Base-by-base conservation (phyloP, 2,329 filamentous ascomycete species). In the Aspergillus pseudoviridinutans region DNA sequence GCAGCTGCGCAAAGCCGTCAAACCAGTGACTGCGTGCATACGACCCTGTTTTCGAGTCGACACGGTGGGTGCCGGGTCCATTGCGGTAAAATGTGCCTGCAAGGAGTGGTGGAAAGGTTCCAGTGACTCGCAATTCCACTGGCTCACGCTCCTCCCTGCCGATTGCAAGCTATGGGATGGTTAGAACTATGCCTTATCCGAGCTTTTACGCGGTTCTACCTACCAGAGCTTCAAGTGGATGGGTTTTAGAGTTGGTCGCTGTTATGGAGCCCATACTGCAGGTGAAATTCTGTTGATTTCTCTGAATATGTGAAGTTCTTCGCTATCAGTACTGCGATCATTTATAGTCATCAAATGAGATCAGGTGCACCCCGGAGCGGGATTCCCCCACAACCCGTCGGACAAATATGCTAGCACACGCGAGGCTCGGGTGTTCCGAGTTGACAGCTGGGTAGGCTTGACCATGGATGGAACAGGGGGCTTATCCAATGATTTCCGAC, bases 1-100 rank as follows among this genome's bases (percentile, higher is more conserved):
- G 88, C 81, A 51, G 88, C 83, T 0, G 83, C 82, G 54, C 35
- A 32, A 91, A 84, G 4, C 87, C 87, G 66, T 93, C 90, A 64
- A 93, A 93, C 89, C 90, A 92, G 70, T 92, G 89, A 3, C 80
- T 83, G 28, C 86, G 79, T 41, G 79, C 77, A 68, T 85, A 86
- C 71, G 75, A 12, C 83, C 83, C 9, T 84, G 32, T 38, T 38
- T 38, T 38, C 5, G 32, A 38, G 14, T 38, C 78, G 7, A 90
- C 74, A 44, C 80, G 81, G 71, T 82, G 83, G 14, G 82, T 79
- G 1, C 88, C 87, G 0, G 89, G 88, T 0, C 90, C 90, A 0
- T 87, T 91, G 29, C 89, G 82, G 71, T 87, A 92, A 0, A 93
- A 79, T 1, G 83, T 79, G 1, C 90, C 90, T 1, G 87, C 84